Percentiles rank a stretch among this genome's conserved stretches.
These are phyloP conservation scores for Didymella pomorum DNA, from an alignment of 2,329 filamentous ascomycete species.

Conservation along the genomic window DNA sequence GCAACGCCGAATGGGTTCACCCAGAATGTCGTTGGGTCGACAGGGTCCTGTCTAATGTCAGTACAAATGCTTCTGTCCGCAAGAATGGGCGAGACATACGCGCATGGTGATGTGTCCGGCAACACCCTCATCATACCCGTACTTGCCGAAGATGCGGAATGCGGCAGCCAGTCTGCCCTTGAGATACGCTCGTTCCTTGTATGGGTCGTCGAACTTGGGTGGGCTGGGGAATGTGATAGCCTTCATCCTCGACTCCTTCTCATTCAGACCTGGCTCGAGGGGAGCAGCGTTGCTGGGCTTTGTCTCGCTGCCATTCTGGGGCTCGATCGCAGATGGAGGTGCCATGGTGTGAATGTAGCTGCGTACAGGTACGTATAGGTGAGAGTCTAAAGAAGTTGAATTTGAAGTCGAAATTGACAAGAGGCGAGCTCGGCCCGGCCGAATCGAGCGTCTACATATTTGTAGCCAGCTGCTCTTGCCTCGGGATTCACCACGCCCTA, in stretches of 20 bases:
- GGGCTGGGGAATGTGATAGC: conserved; percentile 39
- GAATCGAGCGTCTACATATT: background rate
- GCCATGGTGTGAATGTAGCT: conserved; percentile 26
- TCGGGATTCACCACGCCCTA: conserved; percentile 13
- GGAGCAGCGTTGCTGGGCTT: conserved; percentile 42
- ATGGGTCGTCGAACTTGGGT: conserved; percentile 49
- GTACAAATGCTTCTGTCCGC: background rate
- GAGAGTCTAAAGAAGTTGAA: background rate
- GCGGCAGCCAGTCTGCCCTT: conserved; percentile 51
- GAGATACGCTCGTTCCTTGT: conserved; percentile 49
- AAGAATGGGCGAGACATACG: conserved; percentile 34
- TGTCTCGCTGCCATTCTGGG: conserved; percentile 32
- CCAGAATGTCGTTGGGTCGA: conserved; percentile 69
- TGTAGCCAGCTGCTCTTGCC: conserved; percentile 7
- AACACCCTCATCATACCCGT: conserved; percentile 56
- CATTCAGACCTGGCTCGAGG: conserved; percentile 44
- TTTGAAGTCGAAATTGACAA: background rate
- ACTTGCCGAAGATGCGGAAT: conserved; percentile 52
- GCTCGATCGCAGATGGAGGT: conserved; percentile 46
- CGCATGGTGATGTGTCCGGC: conserved; percentile 70
- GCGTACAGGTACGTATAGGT: background rate
- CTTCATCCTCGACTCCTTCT: conserved; percentile 37
- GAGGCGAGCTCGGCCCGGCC: background rate
- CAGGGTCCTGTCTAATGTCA: conserved; percentile 56
- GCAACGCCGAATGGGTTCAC: conserved; percentile 72